Conservation (phyloP, 2,329 filamentous ascomycete genomes). For the Cercospora sojina region DNA sequence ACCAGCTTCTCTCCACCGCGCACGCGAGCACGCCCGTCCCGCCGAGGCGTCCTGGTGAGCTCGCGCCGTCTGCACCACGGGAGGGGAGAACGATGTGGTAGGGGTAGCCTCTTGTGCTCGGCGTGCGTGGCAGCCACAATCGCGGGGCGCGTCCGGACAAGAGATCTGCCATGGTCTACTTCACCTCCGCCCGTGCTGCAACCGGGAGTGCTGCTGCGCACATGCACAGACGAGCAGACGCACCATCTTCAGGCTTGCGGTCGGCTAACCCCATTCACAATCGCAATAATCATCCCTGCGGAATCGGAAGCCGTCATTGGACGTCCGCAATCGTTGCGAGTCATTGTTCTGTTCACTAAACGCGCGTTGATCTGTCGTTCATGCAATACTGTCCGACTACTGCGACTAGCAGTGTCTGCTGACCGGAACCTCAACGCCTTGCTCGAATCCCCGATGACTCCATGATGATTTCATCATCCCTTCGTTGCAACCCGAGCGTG, state of each 20-base stretch:
- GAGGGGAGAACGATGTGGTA: too few species aligned
- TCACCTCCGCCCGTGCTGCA: neutral
- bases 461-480: neutral
- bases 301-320: neutral
- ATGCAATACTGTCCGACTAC: neutral
- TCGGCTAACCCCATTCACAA: neutral
- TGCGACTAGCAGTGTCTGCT: constrained; percentile 5
- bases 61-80: neutral
- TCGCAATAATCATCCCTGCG: neutral
- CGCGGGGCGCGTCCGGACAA: constrained; percentile 4
- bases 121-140: constrained; percentile 19
- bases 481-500: constrained; percentile 2
- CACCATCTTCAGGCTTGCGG: neutral
- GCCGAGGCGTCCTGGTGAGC: neutral
- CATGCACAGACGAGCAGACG: neutral
- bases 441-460: neutral
- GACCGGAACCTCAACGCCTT: neutral
- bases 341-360: neutral
- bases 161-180: constrained; percentile 5
- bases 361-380: neutral
- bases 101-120: constrained; percentile 6
- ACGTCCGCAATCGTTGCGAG: neutral
- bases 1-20: neutral
- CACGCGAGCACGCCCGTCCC: neutral
- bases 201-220: neutral